These are phyloP conservation scores for Diutina ranongensis DNA, from an alignment of 1,139 yeast species.

Conservation along the genomic window DNA sequence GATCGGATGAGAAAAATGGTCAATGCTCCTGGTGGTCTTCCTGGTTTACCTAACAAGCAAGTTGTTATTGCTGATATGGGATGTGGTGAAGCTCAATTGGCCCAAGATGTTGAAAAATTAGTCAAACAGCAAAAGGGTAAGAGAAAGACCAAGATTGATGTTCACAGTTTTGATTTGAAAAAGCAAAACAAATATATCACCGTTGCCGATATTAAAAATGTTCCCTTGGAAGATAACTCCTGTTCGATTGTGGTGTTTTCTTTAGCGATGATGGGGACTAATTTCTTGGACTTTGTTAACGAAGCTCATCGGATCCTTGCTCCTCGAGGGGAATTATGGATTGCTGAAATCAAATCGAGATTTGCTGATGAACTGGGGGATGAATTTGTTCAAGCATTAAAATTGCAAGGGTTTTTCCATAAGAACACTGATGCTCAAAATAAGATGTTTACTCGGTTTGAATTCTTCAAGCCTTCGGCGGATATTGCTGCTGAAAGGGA, in stretches of 20 bases:
- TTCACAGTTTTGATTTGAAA: conserved; percentile 85
- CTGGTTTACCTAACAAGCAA: conserved; percentile 43
- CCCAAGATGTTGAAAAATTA: conserved; percentile 49
- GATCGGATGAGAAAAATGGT: conserved; percentile 52
- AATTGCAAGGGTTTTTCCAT: conserved; percentile 75
- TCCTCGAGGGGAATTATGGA: conserved; percentile 93
- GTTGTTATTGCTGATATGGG: conserved; percentile 96
- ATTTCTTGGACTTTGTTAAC: conserved; percentile 77
- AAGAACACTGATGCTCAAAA: conserved; percentile 77
- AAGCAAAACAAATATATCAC: conserved; percentile 81
- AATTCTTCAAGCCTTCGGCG: conserved; percentile 77
- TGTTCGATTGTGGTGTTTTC: conserved; percentile 85
- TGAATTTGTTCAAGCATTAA: conserved; percentile 70
- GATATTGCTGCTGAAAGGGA: conserved; percentile 58
- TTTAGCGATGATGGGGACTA: conserved; percentile 94
- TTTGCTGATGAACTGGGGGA: conserved; percentile 60
- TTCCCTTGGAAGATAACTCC: conserved; percentile 69
- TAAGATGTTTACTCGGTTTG: conserved; percentile 91
- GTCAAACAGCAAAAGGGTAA: conserved; percentile 23
- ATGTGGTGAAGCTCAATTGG: conserved; percentile 91
- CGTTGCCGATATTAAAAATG: conserved; percentile 88
- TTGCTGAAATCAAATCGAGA: conserved; percentile 92
- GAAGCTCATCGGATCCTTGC: conserved; percentile 84
- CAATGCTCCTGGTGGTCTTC: conserved; percentile 93
- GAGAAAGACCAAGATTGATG: conserved; percentile 32